Percentiles rank a stretch among this genome's conserved stretches.
phyloP scores from a whole-genome alignment of 108 stramenopile genomes.

The Aurantiochytrium sp. region DNA sequence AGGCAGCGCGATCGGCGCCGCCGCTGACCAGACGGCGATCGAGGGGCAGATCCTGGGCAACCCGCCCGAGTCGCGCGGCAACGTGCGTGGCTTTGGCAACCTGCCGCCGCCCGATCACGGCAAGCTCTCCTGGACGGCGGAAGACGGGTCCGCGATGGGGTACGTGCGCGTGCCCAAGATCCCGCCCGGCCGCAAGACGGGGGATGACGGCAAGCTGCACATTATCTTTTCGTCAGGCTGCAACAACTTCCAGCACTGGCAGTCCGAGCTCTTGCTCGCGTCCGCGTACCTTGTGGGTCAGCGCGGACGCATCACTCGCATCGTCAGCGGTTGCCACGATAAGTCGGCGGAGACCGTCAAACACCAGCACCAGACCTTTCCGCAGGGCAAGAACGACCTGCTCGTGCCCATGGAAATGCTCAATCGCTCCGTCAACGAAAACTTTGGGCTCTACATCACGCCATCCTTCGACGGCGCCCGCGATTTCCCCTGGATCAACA shows the following conservation, averaged over 20 bases:
- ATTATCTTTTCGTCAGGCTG: slow-evolving; percentile 5
- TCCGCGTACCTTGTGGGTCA: slow-evolving; percentile 15
- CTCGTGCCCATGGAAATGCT: slow-evolving; percentile 5
- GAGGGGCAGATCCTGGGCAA: background rate
- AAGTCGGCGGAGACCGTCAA: background rate
- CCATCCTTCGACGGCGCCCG: slow-evolving; percentile 18
- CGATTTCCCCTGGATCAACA: slow-evolving; percentile 28
- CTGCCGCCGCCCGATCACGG: background rate
- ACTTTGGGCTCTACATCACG: slow-evolving; percentile 22
- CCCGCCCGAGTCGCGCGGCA: background rate
- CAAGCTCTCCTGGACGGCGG: background rate
- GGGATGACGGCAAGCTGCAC: slow-evolving; percentile 4
- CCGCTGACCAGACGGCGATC: background rate
- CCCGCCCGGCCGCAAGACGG: background rate
- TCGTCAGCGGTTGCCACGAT: slow-evolving; percentile 7
- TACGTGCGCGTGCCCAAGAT: slow-evolving; percentile 19
- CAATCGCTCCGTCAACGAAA: slow-evolving; percentile 27
- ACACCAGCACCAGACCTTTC: slow-evolving; percentile 13
- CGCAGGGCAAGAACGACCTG: slow-evolving; percentile 8
- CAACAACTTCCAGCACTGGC: slow-evolving; percentile 29
- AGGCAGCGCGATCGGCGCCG: background rate
- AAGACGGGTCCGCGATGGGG: background rate
- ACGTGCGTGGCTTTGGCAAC: background rate
- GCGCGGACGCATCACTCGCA: slow-evolving; percentile 11
- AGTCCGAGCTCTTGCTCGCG: background rate